Evolutionary conservation across 1,284 basidiomycete species (phyloP).

Genomic region (Ganoderma sinense): DNA sequence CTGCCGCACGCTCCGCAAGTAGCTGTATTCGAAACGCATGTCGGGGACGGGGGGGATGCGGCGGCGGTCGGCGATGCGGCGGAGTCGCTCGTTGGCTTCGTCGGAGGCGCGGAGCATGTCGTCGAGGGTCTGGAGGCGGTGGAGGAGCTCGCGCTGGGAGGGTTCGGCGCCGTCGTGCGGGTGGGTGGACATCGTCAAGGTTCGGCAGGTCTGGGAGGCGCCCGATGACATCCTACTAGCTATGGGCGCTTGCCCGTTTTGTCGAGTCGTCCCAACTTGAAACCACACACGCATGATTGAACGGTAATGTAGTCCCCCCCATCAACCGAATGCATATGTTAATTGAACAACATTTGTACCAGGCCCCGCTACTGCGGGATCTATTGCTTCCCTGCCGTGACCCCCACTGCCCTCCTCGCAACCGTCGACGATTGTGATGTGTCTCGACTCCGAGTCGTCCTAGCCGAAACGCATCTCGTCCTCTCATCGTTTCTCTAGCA

Average conservation of each 20-base stretch:
- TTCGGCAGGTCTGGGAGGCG: not conserved
- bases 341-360: no score
- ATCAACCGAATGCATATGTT: not conserved
- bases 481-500: no score
- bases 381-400: no score
- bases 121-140: slow-evolving; percentile 26
- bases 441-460: no score
- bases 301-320: not conserved
- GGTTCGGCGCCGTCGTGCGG: not conserved
- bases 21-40: slow-evolving; percentile 76
- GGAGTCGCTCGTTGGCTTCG: slow-evolving; percentile 20
- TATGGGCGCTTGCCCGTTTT: not conserved
- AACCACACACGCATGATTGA: not conserved
- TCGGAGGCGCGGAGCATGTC: slow-evolving; percentile 26
- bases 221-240: not conserved
- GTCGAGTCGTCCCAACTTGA: not conserved
- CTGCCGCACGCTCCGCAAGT: slow-evolving; percentile 64
- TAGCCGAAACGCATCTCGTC: no score
- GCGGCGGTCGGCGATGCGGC: slow-evolving; percentile 24
- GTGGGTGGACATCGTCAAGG: not conserved
- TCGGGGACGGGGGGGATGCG: slow-evolving; percentile 53
- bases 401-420: no score
- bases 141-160: slow-evolving; percentile 22
- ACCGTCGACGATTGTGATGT: no score
- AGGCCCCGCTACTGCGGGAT: no score